A percentile compares a stretch with the other conserved stretches of the same genome.
Evolutionary conservation across 495 filamentous ascomycete species (phyloP).

Genomic region (Penicillium macrosclerotiorum): DNA sequence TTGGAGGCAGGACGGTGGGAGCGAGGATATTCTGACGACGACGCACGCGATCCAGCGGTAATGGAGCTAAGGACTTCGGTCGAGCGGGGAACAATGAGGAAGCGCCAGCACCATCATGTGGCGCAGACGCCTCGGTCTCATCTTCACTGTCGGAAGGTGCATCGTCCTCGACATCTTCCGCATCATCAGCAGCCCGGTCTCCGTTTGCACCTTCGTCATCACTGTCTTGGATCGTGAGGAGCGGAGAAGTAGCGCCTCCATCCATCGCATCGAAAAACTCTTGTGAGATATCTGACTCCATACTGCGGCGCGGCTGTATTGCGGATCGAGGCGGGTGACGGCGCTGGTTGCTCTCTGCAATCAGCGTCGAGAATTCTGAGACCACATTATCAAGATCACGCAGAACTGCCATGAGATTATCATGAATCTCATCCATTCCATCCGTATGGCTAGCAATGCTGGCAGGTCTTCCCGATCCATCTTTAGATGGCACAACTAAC

Average conservation of each 20-base stretch:
- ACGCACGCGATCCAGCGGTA: conserved; percentile 65
- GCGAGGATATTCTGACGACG: conserved; percentile 70
- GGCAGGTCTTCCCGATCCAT: conserved; percentile 32
- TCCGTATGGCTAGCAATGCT: conserved; percentile 39
- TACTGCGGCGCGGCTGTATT: conserved; percentile 63
- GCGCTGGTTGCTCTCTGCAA: conserved; percentile 75
- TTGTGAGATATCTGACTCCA: conserved; percentile 76
- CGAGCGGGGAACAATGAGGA: conserved; percentile 66
- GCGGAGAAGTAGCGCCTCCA: conserved; percentile 61
- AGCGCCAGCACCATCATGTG: conserved; percentile 37
- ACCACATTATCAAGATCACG: conserved; percentile 81
- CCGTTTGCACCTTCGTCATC: conserved; percentile 45
- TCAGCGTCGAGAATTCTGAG: conserved; percentile 71
- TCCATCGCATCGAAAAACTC: conserved; percentile 95
- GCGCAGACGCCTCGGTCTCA: conserved; percentile 41
- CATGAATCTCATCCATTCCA: conserved; percentile 63
- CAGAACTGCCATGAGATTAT: conserved; percentile 75
- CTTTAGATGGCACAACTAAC: conserved; percentile 51
- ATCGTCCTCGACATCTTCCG: conserved; percentile 38
- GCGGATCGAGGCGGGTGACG: conserved; percentile 55
- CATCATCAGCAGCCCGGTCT: conserved; percentile 23
- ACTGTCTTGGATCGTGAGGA: conserved; percentile 71
- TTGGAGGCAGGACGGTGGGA: conserved; percentile 76
- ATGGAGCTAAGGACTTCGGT: conserved; percentile 71
- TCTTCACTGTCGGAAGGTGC: conserved; percentile 54